A percentile compares a stretch with the other conserved stretches of the same genome.
phyloP scores from a whole-genome alignment of 257 asterid species.

The Ilex asprella region DNA sequence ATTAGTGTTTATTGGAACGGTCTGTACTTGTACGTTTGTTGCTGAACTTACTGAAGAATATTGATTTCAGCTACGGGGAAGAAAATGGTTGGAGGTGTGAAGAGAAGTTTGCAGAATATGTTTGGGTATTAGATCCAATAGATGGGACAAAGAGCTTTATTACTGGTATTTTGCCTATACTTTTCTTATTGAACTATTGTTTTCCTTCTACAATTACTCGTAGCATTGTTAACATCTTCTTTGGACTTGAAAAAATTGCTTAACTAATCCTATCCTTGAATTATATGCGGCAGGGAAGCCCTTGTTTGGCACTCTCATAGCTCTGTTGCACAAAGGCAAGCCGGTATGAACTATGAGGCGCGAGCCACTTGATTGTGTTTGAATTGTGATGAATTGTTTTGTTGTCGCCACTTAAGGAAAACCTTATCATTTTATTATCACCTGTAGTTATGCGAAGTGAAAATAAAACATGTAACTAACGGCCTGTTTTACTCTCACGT shows the following conservation, averaged over 20 bases:
- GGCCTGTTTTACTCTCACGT: no score
- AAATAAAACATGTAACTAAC: no score
- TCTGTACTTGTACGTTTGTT: no score
- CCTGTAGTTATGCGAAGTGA: neutral
- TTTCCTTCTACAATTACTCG: neutral
- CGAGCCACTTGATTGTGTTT: conserved; percentile 13
- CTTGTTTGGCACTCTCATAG: conserved; percentile 86
- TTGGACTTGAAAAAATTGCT: neutral
- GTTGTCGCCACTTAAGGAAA: no score
- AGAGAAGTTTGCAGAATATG: conserved; percentile 66
- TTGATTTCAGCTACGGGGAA: conserved; percentile 70
- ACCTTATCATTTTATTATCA: neutral
- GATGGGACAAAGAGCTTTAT: conserved; percentile 98
- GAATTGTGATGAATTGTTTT: neutral
- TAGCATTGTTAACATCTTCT: neutral
- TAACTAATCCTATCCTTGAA: conserved; percentile 1
- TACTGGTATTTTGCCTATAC: conserved; percentile 43
- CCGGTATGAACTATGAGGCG: conserved; percentile 72
- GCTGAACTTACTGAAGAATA: neutral
- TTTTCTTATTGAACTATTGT: neutral
- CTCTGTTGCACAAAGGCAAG: conserved; percentile 72
- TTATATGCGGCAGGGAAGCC: conserved; percentile 61
- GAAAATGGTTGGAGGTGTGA: conserved; percentile 86
- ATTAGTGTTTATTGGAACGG: no score
- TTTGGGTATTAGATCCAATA: conserved; percentile 97